phyloP scores from a whole-genome alignment of 345 rosid genomes.

The Syzygium oleosum region DNA sequence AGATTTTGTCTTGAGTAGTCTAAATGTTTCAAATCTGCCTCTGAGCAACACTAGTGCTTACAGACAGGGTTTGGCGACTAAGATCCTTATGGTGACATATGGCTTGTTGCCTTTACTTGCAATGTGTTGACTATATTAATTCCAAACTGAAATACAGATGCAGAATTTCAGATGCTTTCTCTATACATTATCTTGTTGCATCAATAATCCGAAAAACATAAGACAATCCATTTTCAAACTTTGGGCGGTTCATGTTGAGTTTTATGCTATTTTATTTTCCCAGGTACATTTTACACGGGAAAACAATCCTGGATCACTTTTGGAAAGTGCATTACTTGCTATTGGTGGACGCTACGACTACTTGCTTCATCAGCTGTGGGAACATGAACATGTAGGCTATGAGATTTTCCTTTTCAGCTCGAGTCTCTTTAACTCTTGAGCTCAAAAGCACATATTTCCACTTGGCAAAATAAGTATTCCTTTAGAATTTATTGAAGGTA shows the following conservation, averaged over 20 bases:
- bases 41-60: neutral
- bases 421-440: neutral
- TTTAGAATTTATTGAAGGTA: neutral
- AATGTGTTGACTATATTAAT: neutral
- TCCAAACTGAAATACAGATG: neutral
- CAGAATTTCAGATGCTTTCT: neutral
- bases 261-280: neutral
- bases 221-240: neutral
- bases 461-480: neutral
- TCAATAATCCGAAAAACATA: neutral
- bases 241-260: neutral
- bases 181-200: neutral
- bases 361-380: constrained; percentile 75
- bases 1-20: neutral
- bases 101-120: neutral
- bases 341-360: constrained; percentile 91
- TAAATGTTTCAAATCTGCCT: neutral
- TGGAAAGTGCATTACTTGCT: constrained; percentile 77
- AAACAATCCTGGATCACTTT: constrained; percentile 53
- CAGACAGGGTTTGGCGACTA: neutral
- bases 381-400: constrained; percentile 45
- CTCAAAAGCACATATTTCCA: neutral
- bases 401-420: constrained; percentile 4
- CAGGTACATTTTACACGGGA: constrained; percentile 70
- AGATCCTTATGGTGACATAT: neutral